Percentiles rank a stretch among this genome's conserved stretches.
phyloP scores from a whole-genome alignment of 1,284 basidiomycete species.

The Grifola frondosa region DNA sequence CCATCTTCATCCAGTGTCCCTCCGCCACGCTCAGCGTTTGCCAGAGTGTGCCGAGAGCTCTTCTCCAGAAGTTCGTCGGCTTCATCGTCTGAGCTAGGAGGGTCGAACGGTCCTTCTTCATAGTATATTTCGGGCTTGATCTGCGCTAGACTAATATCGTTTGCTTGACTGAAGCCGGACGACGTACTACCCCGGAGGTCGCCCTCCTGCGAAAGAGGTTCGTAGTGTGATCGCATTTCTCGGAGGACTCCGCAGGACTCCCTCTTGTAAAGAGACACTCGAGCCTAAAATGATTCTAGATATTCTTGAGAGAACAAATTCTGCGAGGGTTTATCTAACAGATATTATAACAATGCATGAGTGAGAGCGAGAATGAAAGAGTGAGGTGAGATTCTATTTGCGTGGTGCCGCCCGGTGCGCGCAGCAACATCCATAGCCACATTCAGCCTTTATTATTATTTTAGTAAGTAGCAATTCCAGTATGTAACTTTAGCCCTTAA shows the following conservation, averaged over 20 bases:
- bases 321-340: too few species aligned
- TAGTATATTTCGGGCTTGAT: constrained; percentile 52
- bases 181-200: constrained; percentile 8
- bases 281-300: not conserved
- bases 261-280: not conserved
- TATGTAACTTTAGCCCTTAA: too few species aligned
- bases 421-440: too few species aligned
- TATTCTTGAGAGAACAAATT: too few species aligned
- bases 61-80: constrained; percentile 52
- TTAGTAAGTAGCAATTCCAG: too few species aligned
- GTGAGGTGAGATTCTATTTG: too few species aligned
- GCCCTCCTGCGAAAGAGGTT: constrained; percentile 20
- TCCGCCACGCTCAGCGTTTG: constrained; percentile 25
- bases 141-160: constrained; percentile 5
- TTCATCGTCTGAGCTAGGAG: constrained; percentile 70
- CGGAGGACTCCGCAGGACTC: not conserved
- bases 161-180: constrained; percentile 4
- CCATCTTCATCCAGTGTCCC: constrained; percentile 26
- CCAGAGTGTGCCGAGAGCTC: constrained; percentile 29
- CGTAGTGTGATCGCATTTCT: constrained; percentile 21
- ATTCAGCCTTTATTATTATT: too few species aligned
- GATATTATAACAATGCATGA: too few species aligned
- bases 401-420: too few species aligned
- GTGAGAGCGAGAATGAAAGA: too few species aligned
- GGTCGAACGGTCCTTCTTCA: constrained; percentile 68